Percentiles rank a stretch among this genome's conserved stretches.
Evolutionary conservation across 139 green algal species (phyloP).

Genomic region (Chlamydomonas sphaeroides): DNA sequence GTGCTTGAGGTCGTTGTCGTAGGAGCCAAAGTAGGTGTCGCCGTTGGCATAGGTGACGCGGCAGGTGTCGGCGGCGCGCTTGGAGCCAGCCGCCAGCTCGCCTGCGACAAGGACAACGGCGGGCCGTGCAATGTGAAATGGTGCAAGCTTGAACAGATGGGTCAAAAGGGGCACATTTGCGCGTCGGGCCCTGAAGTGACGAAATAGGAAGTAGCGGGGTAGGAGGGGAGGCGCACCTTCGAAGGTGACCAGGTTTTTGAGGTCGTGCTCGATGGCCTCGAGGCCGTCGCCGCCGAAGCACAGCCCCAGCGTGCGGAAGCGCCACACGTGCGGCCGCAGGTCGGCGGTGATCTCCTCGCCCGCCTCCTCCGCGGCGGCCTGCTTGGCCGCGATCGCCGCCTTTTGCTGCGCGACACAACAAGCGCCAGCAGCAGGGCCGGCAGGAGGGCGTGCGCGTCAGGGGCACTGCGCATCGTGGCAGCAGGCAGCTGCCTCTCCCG

Average conservation of each 20-base stretch:
- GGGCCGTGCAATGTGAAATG: too few relatives aligned
- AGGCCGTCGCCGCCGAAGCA: constrained; percentile 51
- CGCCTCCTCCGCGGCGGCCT: constrained; percentile 48
- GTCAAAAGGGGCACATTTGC: too few relatives aligned
- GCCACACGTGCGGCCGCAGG: constrained; percentile 53
- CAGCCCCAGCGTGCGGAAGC: constrained; percentile 59
- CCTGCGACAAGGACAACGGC: too few relatives aligned
- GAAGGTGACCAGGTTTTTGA: constrained; percentile 68
- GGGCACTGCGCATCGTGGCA: too few relatives aligned
- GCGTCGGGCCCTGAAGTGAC: too few relatives aligned
- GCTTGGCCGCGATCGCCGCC: constrained; percentile 20
- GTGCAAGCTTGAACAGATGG: too few relatives aligned
- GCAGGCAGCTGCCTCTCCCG: too few relatives aligned
- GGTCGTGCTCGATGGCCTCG: constrained; percentile 56
- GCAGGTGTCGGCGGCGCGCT: constrained; percentile 26
- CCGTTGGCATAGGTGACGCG: constrained; percentile 58
- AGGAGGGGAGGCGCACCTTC: constrained; percentile 48
- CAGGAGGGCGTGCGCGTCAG: too few relatives aligned
- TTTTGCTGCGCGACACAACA: too few relatives aligned
- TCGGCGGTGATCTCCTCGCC: constrained; percentile 54
- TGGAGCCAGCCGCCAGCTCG: constrained; percentile 16
- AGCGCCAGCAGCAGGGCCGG: too few relatives aligned
- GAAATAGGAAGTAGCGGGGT: too few relatives aligned
- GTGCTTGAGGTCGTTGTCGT: constrained; percentile 60
- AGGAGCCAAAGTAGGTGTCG: constrained; percentile 78